Conservation (phyloP, 441 rosid species). For the Populus hybrid region DNA sequence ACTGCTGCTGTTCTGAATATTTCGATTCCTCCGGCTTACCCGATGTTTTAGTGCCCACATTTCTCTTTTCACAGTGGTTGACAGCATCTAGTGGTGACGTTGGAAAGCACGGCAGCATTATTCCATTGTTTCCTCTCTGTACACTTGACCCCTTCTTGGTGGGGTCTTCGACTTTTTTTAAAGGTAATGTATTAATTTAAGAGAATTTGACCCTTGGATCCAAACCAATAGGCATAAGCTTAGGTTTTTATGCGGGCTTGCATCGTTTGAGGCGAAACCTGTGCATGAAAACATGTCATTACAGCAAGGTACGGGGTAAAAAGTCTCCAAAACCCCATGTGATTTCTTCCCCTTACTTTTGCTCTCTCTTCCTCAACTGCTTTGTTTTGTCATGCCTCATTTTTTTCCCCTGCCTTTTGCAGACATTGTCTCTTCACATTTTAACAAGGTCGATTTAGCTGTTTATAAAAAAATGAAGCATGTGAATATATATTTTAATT, state of each 20-base stretch:
- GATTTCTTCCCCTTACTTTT: slow-evolving; percentile 15
- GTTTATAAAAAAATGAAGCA: too few species aligned
- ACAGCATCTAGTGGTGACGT: slow-evolving; percentile 14
- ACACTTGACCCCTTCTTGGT: slow-evolving; percentile 7
- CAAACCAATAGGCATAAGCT: slow-evolving; percentile 11
- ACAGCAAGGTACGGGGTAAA: slow-evolving; percentile 28
- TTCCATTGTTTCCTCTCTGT: neutral
- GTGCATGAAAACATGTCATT: slow-evolving; percentile 25
- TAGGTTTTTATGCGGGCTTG: slow-evolving; percentile 10
- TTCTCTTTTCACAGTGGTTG: slow-evolving; percentile 14
- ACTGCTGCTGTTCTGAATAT: neutral
- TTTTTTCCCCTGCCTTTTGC: slow-evolving; percentile 15
- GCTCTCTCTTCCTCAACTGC: neutral
- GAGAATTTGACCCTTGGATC: slow-evolving; percentile 20
- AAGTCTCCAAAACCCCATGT: slow-evolving; percentile 24
- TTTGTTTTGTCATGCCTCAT: neutral
- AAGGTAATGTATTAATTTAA: neutral
- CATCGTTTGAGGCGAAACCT: slow-evolving; percentile 28
- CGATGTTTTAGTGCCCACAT: neutral
- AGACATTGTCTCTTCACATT: slow-evolving; percentile 21
- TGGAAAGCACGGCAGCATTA: slow-evolving; percentile 10
- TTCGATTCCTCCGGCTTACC: neutral
- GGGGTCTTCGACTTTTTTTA: neutral
- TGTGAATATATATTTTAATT: too few species aligned
- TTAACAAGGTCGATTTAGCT: neutral